Conservation (phyloP, 2,329 filamentous ascomycete genomes). For the Dryadomyces quercus-mongolicae region DNA sequence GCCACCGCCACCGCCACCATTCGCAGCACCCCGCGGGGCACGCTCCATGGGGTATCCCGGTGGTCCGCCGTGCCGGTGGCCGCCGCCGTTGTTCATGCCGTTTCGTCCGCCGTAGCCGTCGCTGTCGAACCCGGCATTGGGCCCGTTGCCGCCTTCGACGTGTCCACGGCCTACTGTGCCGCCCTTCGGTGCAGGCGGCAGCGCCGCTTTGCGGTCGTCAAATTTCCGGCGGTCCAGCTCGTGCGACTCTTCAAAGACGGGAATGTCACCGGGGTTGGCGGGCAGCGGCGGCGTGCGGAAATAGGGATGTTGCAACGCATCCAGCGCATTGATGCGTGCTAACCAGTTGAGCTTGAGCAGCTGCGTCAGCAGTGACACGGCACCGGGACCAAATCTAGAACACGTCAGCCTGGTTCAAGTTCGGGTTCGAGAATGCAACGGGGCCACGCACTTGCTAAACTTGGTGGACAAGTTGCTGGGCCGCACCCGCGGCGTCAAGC, state of each 20-base stretch:
- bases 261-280: conserved; percentile 74
- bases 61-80: conserved; percentile 1
- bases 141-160: conserved; percentile 29
- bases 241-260: conserved; percentile 85
- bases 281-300: conserved; percentile 72
- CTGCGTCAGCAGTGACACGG: conserved; percentile 69
- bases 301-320: conserved; percentile 85
- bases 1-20: neutral
- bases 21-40: conserved; percentile 18
- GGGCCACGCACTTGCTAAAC: conserved; percentile 52
- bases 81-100: neutral
- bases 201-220: conserved; percentile 69
- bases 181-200: conserved; percentile 84
- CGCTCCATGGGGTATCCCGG: conserved; percentile 20
- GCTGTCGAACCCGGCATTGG: conserved; percentile 37
- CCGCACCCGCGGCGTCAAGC: conserved; percentile 49
- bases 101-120: conserved; percentile 31
- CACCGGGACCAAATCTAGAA: conserved; percentile 51
- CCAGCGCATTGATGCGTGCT: conserved; percentile 80
- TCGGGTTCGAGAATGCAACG: neutral
- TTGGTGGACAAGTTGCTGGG: conserved; percentile 55
- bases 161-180: conserved; percentile 74
- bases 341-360: conserved; percentile 83
- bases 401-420: conserved; percentile 7
- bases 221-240: conserved; percentile 91